A percentile compares a stretch with the other conserved stretches of the same genome.
phyloP scores from a whole-genome alignment of 768 basidiomycete genomes.

The Trametes punicea region DNA sequence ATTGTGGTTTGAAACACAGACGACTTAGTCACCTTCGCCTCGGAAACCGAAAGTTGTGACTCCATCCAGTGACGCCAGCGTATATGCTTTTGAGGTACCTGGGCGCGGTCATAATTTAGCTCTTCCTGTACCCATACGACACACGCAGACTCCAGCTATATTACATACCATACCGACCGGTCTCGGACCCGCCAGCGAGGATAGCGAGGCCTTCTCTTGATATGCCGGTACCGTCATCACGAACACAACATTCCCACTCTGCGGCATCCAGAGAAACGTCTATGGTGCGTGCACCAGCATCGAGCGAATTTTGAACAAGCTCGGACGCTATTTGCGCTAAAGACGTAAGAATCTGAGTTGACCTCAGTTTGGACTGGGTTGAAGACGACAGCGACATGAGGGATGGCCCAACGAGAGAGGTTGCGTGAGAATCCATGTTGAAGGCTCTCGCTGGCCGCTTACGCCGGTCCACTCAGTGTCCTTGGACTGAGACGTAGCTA shows the following conservation, averaged over 20 bases:
- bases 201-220: constrained; percentile 51
- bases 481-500: too few relatives aligned
- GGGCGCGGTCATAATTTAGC: neutral
- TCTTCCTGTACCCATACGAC: neutral
- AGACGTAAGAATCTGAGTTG: constrained; percentile 80
- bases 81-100: constrained; percentile 77
- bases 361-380: constrained; percentile 74
- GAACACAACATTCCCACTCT: constrained; percentile 82
- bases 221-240: constrained; percentile 84
- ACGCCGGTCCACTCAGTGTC: too few relatives aligned
- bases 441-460: too few relatives aligned
- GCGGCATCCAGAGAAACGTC: constrained; percentile 71
- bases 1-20: neutral
- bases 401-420: neutral
- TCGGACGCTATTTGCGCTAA: constrained; percentile 78
- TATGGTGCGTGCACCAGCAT: constrained; percentile 68
- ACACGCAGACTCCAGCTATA: neutral
- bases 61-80: constrained; percentile 44
- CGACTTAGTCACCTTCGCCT: constrained; percentile 71
- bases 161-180: constrained; percentile 68
- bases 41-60: constrained; percentile 82
- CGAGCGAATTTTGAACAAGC: constrained; percentile 86
- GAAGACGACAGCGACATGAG: constrained; percentile 43
- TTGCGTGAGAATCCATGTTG: too few relatives aligned
- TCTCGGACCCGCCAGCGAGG: constrained; percentile 50